phyloP scores from a whole-genome alignment of 192 early-diverging fungal species.

The Coemansia guatemalensis region DNA sequence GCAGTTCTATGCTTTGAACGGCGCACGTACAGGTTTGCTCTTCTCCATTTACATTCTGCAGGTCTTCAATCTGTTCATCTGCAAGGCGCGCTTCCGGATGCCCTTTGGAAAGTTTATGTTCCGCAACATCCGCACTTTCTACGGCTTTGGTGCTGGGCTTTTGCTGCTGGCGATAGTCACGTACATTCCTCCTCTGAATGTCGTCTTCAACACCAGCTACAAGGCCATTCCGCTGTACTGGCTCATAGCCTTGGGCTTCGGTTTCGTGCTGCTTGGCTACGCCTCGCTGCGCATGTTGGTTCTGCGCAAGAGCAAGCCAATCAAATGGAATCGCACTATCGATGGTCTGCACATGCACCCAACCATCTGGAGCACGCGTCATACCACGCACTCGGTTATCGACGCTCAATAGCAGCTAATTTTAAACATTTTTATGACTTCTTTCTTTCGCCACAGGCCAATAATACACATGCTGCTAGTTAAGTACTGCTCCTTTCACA shows the following conservation, averaged over 20 bases:
- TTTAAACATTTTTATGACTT: not conserved
- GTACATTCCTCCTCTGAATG: constrained; percentile 79
- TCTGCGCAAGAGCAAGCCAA: constrained; percentile 62
- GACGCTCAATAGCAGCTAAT: not conserved
- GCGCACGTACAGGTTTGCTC: constrained; percentile 80
- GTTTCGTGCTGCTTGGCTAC: constrained; percentile 75
- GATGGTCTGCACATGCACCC: constrained; percentile 84
- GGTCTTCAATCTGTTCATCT: constrained; percentile 93
- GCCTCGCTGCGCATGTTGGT: constrained; percentile 64
- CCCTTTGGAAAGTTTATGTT: constrained; percentile 84
- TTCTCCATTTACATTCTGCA: constrained; percentile 70
- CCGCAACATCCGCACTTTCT: constrained; percentile 70
- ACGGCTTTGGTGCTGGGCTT: constrained; percentile 68
- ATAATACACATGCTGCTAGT: not conserved
- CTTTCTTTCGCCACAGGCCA: not conserved
- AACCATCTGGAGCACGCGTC: constrained; percentile 61
- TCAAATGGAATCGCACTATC: constrained; percentile 72
- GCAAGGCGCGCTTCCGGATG: constrained; percentile 75
- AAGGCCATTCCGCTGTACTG: constrained; percentile 70
- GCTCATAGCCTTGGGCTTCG: constrained; percentile 86
- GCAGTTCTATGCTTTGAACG: constrained; percentile 68
- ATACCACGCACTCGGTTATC: constrained; percentile 36
- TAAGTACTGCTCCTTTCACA: constrained; percentile 9
- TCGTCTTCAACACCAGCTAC: constrained; percentile 73
- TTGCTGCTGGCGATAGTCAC: constrained; percentile 72